A percentile compares a stretch with the other conserved stretches of the same genome.
Evolutionary conservation across 805 yeast species (phyloP).

Genomic region (Maudiozyma turicensis): DNA sequence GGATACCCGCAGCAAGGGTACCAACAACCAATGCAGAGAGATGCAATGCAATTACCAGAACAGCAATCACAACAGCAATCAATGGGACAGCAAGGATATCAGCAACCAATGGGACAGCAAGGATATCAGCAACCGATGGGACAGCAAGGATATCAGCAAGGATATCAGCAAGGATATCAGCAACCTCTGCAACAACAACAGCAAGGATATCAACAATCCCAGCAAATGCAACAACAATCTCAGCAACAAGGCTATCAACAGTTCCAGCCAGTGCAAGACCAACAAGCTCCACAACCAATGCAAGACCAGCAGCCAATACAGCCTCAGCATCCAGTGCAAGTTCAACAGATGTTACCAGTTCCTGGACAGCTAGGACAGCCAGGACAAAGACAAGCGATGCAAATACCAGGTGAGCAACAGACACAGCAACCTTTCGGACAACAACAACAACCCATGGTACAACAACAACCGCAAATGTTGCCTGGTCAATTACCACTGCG

Average conservation of each 20-base stretch:
- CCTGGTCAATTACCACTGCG: neutral
- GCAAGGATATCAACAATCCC: neutral
- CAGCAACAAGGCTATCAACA: conserved; percentile 5
- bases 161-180: conserved; percentile 6
- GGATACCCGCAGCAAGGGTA: conserved; percentile 2
- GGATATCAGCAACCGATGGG: conserved; percentile 8
- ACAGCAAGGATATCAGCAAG: conserved; percentile 9
- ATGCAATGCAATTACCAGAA: too few species aligned
- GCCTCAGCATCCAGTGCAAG: neutral
- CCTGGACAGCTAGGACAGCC: neutral
- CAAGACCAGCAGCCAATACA: neutral
- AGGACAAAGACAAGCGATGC: conserved; percentile 1
- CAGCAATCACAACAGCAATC: conserved; percentile 1
- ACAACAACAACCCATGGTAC: neutral
- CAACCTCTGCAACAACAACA: conserved; percentile 4
- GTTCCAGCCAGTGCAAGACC: neutral
- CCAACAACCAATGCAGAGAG: neutral
- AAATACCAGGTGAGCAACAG: neutral
- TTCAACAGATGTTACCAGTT: neutral
- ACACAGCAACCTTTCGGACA: neutral
- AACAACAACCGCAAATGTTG: conserved; percentile 1
- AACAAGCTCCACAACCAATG: neutral
- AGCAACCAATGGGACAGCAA: conserved; percentile 5
- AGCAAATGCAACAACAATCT: conserved; percentile 6
- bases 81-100: too few species aligned